Conservation (phyloP, 441 rosid genomes). For the Pelargonium australe region DNA sequence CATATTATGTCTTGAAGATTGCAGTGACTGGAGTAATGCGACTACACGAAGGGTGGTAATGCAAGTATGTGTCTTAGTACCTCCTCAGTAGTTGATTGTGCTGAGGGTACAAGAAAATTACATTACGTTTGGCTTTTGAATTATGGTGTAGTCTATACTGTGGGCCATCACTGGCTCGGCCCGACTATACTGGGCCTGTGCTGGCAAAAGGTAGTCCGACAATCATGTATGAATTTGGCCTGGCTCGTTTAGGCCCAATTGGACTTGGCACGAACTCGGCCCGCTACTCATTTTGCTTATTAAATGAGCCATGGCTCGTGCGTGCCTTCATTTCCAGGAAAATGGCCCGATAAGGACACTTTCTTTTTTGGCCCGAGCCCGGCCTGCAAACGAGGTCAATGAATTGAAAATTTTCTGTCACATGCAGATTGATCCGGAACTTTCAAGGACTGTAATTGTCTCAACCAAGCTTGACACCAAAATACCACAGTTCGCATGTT, state of each 20-base stretch:
- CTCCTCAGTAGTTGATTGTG: background rate
- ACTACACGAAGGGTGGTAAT: conserved; percentile 85
- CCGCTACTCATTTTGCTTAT: too few species aligned
- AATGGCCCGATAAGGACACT: too few species aligned
- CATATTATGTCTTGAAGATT: conserved; percentile 88
- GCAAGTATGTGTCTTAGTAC: conserved; percentile 54
- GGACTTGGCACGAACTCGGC: too few species aligned
- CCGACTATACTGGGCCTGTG: too few species aligned
- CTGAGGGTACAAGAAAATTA: background rate
- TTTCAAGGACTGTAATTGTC: conserved; percentile 75
- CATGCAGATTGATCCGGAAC: conserved; percentile 89
- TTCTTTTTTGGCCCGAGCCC: too few species aligned
- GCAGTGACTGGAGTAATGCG: conserved; percentile 94
- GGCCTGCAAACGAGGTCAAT: background rate
- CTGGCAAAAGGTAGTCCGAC: too few species aligned
- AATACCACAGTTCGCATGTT: conserved; percentile 86
- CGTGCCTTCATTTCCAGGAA: too few species aligned
- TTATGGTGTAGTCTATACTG: background rate
- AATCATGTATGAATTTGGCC: too few species aligned
- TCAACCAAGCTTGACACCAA: conserved; percentile 95
- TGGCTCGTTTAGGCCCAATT: too few species aligned
- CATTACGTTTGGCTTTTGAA: background rate
- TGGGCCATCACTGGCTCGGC: too few species aligned
- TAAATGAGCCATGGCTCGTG: too few species aligned
- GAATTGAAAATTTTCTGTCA: conserved; percentile 12